Conservation (phyloP, 495 filamentous ascomycete genomes). For the Letharia lupina region DNA sequence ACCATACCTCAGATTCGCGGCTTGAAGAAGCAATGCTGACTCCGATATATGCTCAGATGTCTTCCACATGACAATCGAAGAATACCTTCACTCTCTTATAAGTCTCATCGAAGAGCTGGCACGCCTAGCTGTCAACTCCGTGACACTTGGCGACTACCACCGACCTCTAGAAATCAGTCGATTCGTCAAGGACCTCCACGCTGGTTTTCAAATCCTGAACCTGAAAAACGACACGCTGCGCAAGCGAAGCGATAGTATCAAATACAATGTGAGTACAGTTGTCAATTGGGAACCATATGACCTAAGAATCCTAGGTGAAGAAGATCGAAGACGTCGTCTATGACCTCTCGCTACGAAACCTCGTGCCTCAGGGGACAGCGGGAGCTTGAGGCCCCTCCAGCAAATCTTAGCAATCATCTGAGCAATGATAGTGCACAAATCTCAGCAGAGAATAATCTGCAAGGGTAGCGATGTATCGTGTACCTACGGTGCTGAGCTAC, state of each 20-base stretch:
- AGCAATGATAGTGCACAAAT: neutral
- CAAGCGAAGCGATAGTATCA: slow-evolving; percentile 83
- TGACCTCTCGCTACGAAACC: slow-evolving; percentile 77
- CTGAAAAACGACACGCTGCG: slow-evolving; percentile 90
- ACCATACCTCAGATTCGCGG: neutral
- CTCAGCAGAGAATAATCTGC: neutral
- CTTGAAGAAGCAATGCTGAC: neutral
- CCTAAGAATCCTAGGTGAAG: slow-evolving; percentile 52
- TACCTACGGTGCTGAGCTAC: neutral
- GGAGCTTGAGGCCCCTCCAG: neutral
- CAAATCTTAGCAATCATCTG: neutral
- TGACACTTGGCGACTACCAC: slow-evolving; percentile 81
- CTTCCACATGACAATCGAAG: slow-evolving; percentile 94
- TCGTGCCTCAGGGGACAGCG: slow-evolving; percentile 46
- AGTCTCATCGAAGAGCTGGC: slow-evolving; percentile 84
- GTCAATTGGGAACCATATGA: neutral
- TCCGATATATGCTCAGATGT: slow-evolving; percentile 45
- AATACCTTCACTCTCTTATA: slow-evolving; percentile 84
- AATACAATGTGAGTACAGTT: slow-evolving; percentile 64
- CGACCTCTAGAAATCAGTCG: slow-evolving; percentile 75
- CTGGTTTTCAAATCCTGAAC: slow-evolving; percentile 93
- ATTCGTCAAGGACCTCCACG: slow-evolving; percentile 92
- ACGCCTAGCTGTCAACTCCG: slow-evolving; percentile 88
- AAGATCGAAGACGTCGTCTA: slow-evolving; percentile 98
- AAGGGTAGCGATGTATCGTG: neutral